Conservation (phyloP, 2,329 filamentous ascomycete genomes). For the Epichloe coenophiala region DNA sequence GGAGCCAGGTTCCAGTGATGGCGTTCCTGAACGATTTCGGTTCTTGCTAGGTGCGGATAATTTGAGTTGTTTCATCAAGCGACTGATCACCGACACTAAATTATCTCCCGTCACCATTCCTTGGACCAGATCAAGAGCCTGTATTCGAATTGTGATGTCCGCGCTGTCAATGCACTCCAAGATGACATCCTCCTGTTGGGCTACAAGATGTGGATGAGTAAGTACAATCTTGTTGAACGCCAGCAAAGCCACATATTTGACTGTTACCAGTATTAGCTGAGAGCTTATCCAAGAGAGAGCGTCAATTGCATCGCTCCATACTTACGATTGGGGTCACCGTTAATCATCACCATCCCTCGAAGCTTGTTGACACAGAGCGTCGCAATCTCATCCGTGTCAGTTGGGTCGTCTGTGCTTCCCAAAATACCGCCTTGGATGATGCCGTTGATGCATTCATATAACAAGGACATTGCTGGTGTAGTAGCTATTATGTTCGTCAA, state of each 20-base stretch:
- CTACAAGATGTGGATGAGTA: slow-evolving; percentile 78
- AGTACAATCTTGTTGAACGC: slow-evolving; percentile 90
- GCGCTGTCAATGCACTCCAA: slow-evolving; percentile 90
- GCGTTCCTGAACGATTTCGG: slow-evolving; percentile 25
- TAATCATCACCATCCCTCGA: slow-evolving; percentile 83
- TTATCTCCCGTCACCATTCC: slow-evolving; percentile 90
- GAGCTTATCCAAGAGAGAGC: background rate
- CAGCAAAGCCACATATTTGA: slow-evolving; percentile 93
- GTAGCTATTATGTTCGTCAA: slow-evolving; percentile 87
- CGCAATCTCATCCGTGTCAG: slow-evolving; percentile 83
- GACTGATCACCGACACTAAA: slow-evolving; percentile 68
- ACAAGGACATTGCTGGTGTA: slow-evolving; percentile 90
- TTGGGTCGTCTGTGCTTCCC: slow-evolving; percentile 63
- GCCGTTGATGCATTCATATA: slow-evolving; percentile 97
- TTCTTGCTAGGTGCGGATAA: slow-evolving; percentile 42
- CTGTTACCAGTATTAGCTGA: slow-evolving; percentile 26
- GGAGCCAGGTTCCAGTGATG: slow-evolving; percentile 28
- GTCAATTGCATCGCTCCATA: slow-evolving; percentile 8
- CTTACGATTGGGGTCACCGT: slow-evolving; percentile 86
- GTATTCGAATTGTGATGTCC: slow-evolving; percentile 89
- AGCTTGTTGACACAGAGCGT: slow-evolving; percentile 85
- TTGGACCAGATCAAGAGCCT: slow-evolving; percentile 80
- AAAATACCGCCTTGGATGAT: slow-evolving; percentile 95
- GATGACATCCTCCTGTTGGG: slow-evolving; percentile 90
- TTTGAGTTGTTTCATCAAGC: slow-evolving; percentile 76